Evolutionary conservation across 2,329 filamentous ascomycete species (phyloP), one percentile per base, ranked within the genome.

Genomic region (Colletotrichum tropicicola): DNA sequence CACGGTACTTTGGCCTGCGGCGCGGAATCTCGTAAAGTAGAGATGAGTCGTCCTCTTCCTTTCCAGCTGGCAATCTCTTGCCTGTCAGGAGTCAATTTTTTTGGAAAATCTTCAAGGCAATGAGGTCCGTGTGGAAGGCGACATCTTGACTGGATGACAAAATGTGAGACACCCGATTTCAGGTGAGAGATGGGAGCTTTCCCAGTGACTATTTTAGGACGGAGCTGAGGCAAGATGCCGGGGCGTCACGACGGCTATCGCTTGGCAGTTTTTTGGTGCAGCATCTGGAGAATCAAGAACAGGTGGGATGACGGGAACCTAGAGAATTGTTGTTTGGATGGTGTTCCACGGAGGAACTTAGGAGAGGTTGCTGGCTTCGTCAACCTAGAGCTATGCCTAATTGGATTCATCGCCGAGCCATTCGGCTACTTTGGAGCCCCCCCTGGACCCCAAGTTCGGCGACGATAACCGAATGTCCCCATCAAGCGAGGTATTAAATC

Each of bases 241-340:
- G 44, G 12, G 57, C 57, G 43, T 39, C 25, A 27, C 23, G 35
- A 55, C 30, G 28, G 19, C 51, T 21, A 21, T 61, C 27, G 17
- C 56, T 56, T 61, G 35, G 57, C 43, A 61, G 27, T n/a, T 57
- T 27, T 43, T 25, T 43, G 51, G 49, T 32, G 35, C 57, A n/a
- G n/a, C n/a, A n/a, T 61, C 27, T 27, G 30, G n/a, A 13, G 19
- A n/a, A 30, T 15, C 17, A 27, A n/a, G 7, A 27, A 39, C 15
- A 21, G 6, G 44, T 12, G 13, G 53, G 27, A 7, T 15, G 13
- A 35, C 12, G 2, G 6, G 32, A 35, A 2, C 9, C 7, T 8
- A 30, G 12, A 35, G 32, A 35, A 12, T 35, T 35, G 19, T 35
- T 23, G 17, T 30, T 41, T n/a, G 17, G 25, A 17, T 45, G 23